Evolutionary conservation across 176 grass and related monocot species (phyloP), one percentile per base, ranked within the genome.

Genomic region (Zea luxurians): DNA sequence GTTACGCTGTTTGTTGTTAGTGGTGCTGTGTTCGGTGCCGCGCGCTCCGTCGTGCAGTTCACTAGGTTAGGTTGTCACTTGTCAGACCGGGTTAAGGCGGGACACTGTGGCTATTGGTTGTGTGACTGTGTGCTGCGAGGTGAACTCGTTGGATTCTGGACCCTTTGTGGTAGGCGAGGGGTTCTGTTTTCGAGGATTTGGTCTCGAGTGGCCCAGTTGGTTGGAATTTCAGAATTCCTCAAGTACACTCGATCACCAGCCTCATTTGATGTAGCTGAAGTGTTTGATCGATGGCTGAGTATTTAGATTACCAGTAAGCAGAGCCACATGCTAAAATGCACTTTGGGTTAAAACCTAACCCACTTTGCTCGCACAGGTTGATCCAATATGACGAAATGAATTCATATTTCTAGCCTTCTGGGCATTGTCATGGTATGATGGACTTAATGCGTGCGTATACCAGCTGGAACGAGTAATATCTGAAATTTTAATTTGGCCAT

Each of bases 251-350:
- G 27, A 48, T 71, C 57, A 38, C 17, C 49, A 10, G 48, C 5
- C 17, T 10, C 27, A n/a, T 27, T 20, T 64, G 4, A 12, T 37
- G 37, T 66, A n/a, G 48, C 9, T 76, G 4, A 48, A 72, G 10
- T 65, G 34, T 59, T 66, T 78, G 34, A 65, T 72, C 2, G 47
- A 15, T 49, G 3, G 11, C 41, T 8, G 35, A 15, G 37, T 17
- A 17, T 58, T 58, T n/a, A 48, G 49, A 86, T 47, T 62, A 64
- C 12, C 17, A 78, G 60, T 44, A 60, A 73, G 4, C 79, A 73
- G 13, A 66, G 59, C 0, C 7, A 50, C 44, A 27, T 43, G 65
- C 5, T 58, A 48, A 18, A 87, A 66, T 66, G 8, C 48, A 59
- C 41, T 48, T 71, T 27, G 45, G 4, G 13, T 50, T 49, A 36